These are phyloP conservation scores for Dysphania ambrosioides DNA, from an alignment of 148 eudicot genomes.

Conservation along the genomic window DNA sequence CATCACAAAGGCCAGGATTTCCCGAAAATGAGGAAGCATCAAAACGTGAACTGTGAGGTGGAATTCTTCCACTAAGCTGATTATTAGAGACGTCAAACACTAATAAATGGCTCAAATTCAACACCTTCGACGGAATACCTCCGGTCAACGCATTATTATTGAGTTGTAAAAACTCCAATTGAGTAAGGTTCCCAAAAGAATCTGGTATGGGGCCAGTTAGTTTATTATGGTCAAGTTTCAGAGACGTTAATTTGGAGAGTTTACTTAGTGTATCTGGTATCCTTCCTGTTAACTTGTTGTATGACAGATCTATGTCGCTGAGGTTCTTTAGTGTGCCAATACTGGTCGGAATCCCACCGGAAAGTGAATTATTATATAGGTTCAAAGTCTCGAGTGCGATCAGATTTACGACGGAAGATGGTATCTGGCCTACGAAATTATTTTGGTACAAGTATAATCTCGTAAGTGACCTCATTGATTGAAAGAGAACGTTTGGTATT, in stretches of 20 bases:
- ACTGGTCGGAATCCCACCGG: slow-evolving; percentile 42
- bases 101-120: slow-evolving; percentile 35
- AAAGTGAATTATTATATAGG: slow-evolving; percentile 41
- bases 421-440: slow-evolving; percentile 44
- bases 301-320: slow-evolving; percentile 43
- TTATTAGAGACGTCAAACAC: slow-evolving; percentile 51
- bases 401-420: slow-evolving; percentile 41
- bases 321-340: slow-evolving; percentile 51
- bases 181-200: not conserved
- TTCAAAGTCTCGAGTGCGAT: slow-evolving; percentile 37
- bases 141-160: slow-evolving; percentile 42
- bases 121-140: slow-evolving; percentile 41
- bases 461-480: slow-evolving; percentile 23
- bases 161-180: slow-evolving; percentile 18
- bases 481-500: slow-evolving; percentile 37
- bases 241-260: slow-evolving; percentile 30
- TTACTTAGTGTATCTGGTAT: slow-evolving; percentile 56
- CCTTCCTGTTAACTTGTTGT: slow-evolving; percentile 43
- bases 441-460: slow-evolving; percentile 47
- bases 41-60: slow-evolving; percentile 37
- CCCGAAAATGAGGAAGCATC: slow-evolving; percentile 46
- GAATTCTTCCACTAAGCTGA: slow-evolving; percentile 28
- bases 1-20: slow-evolving; percentile 22
- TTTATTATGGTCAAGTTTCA: slow-evolving; percentile 31
- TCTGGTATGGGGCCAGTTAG: not conserved